Conservation (phyloP, 2,329 filamentous ascomycete genomes). For the Talaromyces sp. region DNA sequence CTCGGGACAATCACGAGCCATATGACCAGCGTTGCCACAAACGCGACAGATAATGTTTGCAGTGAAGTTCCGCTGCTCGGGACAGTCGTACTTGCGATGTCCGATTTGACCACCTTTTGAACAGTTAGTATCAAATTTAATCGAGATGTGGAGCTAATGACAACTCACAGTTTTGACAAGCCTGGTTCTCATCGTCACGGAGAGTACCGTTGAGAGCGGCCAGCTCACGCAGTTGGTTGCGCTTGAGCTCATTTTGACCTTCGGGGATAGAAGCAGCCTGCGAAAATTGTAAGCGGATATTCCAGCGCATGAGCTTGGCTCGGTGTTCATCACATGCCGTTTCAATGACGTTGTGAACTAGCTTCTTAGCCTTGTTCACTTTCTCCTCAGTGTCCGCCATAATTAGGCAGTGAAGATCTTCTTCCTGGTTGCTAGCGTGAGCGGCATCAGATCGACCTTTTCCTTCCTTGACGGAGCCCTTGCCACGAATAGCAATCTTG, state of each 20-base stretch:
- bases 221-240: slow-evolving; percentile 96
- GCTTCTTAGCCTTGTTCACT: slow-evolving; percentile 97
- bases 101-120: slow-evolving; percentile 82
- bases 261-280: slow-evolving; percentile 98
- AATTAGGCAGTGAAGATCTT: slow-evolving; percentile 97
- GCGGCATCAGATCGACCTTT: slow-evolving; percentile 98
- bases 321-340: slow-evolving; percentile 67
- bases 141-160: not conserved
- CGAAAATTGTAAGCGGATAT: slow-evolving; percentile 31
- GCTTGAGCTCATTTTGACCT: slow-evolving; percentile 97
- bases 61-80: slow-evolving; percentile 97
- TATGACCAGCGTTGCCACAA: slow-evolving; percentile 96
- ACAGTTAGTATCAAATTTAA: slow-evolving; percentile 21
- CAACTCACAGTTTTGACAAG: slow-evolving; percentile 86
- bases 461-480: slow-evolving; percentile 99
- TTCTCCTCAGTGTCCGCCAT: slow-evolving; percentile 99
- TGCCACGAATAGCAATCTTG: slow-evolving; percentile 99
- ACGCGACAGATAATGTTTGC: slow-evolving; percentile 98
- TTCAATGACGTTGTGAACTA: slow-evolving; percentile 98
- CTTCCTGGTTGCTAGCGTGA: slow-evolving; percentile 99
- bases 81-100: slow-evolving; percentile 98
- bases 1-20: slow-evolving; percentile 97
- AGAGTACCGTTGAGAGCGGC: slow-evolving; percentile 98
- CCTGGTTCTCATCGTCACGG: slow-evolving; percentile 98
- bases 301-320: not conserved